phyloP scores from a whole-genome alignment of 1,284 basidiomycete species.

The Acaromyces ingoldii region DNA sequence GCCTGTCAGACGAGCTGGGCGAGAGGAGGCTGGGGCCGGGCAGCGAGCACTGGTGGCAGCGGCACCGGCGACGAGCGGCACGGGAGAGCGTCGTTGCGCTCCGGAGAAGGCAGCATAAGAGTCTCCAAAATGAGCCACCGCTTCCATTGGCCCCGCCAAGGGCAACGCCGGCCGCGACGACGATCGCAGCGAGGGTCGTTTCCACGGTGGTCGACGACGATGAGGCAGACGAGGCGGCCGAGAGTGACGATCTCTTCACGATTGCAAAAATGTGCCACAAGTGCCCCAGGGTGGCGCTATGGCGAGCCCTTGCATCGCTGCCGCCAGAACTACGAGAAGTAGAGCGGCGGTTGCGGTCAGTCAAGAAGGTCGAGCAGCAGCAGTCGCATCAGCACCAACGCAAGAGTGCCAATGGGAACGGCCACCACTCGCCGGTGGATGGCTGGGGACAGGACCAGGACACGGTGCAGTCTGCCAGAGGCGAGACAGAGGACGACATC shows the following conservation, averaged over 20 bases:
- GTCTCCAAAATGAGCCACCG: background rate
- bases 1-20: constrained; percentile 21
- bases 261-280: constrained; percentile 45
- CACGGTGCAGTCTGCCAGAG: background rate
- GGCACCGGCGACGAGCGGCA: constrained; percentile 23
- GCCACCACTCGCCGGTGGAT: background rate
- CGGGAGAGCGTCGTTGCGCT: constrained; percentile 7
- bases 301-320: constrained; percentile 31
- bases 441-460: background rate
- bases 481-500: constrained; percentile 31
- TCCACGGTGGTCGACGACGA: too few species aligned
- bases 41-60: constrained; percentile 41
- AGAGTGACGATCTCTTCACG: constrained; percentile 28
- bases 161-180: background rate
- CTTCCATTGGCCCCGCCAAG: background rate
- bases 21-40: constrained; percentile 40
- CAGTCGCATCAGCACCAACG: constrained; percentile 3
- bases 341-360: constrained; percentile 27
- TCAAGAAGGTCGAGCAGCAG: background rate
- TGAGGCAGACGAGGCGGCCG: constrained; percentile 16
- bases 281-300: constrained; percentile 33
- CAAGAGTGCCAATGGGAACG: background rate
- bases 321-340: constrained; percentile 43
- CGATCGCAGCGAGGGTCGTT: too few species aligned
- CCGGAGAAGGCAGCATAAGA: background rate